A percentile compares a stretch with the other conserved stretches of the same genome.
Evolutionary conservation across 2,329 filamentous ascomycete species (phyloP).

Genomic region (Colletotrichum aenigma): DNA sequence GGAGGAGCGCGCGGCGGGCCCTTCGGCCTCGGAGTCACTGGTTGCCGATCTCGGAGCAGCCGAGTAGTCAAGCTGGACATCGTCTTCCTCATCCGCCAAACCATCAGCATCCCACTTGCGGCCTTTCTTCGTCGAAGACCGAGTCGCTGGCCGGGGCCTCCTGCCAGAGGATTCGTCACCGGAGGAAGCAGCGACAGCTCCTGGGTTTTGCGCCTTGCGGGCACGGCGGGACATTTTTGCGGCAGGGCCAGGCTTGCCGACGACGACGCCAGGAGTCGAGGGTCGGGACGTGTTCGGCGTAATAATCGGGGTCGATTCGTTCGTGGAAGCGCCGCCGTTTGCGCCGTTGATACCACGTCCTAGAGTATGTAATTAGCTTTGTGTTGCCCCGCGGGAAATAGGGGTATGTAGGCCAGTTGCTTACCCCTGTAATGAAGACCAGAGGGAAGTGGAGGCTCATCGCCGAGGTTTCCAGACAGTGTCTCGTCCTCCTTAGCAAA

Average conservation of each 20-base stretch:
- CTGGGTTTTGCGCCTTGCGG: constrained; percentile 70
- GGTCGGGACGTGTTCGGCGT: constrained; percentile 82
- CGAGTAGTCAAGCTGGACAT: constrained; percentile 89
- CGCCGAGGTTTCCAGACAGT: constrained; percentile 37
- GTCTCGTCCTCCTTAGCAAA: constrained; percentile 35
- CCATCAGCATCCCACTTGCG: constrained; percentile 94
- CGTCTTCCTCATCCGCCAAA: constrained; percentile 81
- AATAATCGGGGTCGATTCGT: constrained; percentile 71
- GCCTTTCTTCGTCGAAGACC: constrained; percentile 76
- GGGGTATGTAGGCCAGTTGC: background rate
- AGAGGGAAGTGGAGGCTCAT: constrained; percentile 37
- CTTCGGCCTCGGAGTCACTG: constrained; percentile 58
- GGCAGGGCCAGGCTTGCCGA: constrained; percentile 75
- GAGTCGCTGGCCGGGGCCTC: constrained; percentile 58
- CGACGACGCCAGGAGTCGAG: constrained; percentile 73
- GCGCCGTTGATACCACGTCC: constrained; percentile 38
- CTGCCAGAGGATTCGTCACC: constrained; percentile 76
- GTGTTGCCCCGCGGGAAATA: background rate
- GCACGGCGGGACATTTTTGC: constrained; percentile 82
- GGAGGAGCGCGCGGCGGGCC: constrained; percentile 51
- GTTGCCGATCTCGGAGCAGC: constrained; percentile 55
- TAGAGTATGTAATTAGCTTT: background rate
- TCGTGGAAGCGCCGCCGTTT: constrained; percentile 45
- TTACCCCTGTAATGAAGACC: constrained; percentile 22
- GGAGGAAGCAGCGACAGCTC: constrained; percentile 71